Evolutionary conservation across 2,329 filamentous ascomycete genomes (phyloP), one percentile per base, ranked within the genome.

Genomic region (Penicillium capsulatum): DNA sequence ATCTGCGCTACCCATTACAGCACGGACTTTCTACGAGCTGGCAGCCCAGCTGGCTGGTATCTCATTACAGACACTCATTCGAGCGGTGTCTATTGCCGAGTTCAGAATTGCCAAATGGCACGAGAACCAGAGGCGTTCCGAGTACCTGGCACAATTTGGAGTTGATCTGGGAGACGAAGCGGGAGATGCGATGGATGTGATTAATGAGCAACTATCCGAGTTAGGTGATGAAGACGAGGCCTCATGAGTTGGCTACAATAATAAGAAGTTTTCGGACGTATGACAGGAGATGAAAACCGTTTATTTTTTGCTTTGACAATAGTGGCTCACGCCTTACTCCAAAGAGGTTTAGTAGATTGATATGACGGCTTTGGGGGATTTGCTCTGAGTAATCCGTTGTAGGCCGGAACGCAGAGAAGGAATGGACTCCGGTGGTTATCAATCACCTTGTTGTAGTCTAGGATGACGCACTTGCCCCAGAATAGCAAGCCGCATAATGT

Each of bases 11-110:
- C 62, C 69, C 11, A 62, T 66, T 4, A 51, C 53, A 10, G 72
- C 69, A 13, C 71, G 59, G 36, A 40, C 55, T 0, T 76, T 82
- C 41, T 76, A 77, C 50, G 65, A 74, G 42, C 62, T 69, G 33
- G 73, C 69, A 8, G 75, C 76, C 7, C 66, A 65, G 43, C 54
- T 74, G 11, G 69, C 69, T 5, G 77, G 74, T 5, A 50, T 77
- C 22, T 70, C 71, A 8, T 44, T 80, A 31, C 60, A 70, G 17
- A 71, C 68, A 24, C 60, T 81, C 30, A 54, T 79, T 10, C 63
- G 60, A 39, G 73, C 70, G 11, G 75, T 80, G 0, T 68, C 65
- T 31, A 61, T 68, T 24, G 66, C 71, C 0, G 79, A 82, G 53
- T 46, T 58, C 38, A 68, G 56, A 44, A 55, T 77, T 39, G 57